phyloP scores from a whole-genome alignment of 176 grass and related monocot species.

The Neostapfia colusana region DNA sequence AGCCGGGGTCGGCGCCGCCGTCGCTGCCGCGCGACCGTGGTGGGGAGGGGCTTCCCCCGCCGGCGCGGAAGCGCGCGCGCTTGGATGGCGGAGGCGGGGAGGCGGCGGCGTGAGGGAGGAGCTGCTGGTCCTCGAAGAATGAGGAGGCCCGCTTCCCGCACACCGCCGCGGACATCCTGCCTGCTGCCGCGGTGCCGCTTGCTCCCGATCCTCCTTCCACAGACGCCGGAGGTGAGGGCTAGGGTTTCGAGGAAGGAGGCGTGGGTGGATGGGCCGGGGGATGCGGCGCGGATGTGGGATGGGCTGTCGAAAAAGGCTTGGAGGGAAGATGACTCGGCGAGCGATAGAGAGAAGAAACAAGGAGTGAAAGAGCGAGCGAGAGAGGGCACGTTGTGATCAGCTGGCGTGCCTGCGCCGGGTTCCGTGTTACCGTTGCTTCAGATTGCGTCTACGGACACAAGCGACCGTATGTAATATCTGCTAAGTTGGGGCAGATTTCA shows the following conservation, averaged over 20 bases:
- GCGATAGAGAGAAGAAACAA: no score
- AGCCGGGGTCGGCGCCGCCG: slow-evolving; percentile 26
- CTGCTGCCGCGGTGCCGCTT: background rate
- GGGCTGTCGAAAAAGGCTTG: background rate
- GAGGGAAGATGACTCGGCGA: no score
- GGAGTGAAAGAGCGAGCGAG: no score
- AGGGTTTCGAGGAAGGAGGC: slow-evolving; percentile 31
- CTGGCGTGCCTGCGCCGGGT: no score
- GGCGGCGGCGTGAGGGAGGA: slow-evolving; percentile 23
- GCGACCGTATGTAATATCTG: no score
- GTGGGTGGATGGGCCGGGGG: no score
- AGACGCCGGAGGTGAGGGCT: background rate
- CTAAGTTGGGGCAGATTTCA: no score
- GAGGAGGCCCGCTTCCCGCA: slow-evolving; percentile 39
- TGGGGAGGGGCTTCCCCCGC: slow-evolving; percentile 19
- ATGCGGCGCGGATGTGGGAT: background rate
- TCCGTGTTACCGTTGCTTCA: no score
- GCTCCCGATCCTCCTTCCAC: background rate
- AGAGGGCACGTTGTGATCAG: no score
- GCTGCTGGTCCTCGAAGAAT: slow-evolving; percentile 38
- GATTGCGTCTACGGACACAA: no score
- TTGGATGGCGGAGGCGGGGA: slow-evolving; percentile 43
- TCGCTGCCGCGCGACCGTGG: background rate
- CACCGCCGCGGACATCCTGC: slow-evolving; percentile 36
- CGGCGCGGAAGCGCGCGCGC: slow-evolving; percentile 48